Percentiles rank a stretch among this genome's conserved stretches.
Evolutionary conservation across 345 rosid genomes (phyloP).

Genomic region (Heritiera littoralis): DNA sequence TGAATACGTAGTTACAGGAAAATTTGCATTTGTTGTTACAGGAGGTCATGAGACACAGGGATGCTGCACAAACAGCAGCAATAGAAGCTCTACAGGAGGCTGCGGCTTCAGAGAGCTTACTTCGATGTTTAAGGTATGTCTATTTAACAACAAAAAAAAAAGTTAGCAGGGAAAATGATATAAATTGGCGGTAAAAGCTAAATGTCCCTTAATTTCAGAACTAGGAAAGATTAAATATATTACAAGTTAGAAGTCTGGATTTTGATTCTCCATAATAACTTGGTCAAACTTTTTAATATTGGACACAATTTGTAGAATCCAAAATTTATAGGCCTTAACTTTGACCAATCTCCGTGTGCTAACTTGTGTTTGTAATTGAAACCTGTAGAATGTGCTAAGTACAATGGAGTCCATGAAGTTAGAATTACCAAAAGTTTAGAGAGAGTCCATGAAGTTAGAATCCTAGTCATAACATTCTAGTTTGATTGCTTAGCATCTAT

Average conservation of each 20-base stretch:
- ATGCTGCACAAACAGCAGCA: slow-evolving; percentile 84
- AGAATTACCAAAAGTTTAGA: not conserved
- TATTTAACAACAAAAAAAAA: not conserved
- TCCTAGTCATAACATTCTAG: too few relatives aligned
- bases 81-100: slow-evolving; percentile 94
- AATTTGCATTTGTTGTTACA: slow-evolving; percentile 29
- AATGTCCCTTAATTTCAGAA: not conserved
- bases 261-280: not conserved
- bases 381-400: not conserved
- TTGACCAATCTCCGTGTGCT: not conserved
- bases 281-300: not conserved
- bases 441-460: not conserved
- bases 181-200: not conserved
- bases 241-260: not conserved
- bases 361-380: not conserved
- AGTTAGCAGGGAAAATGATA: not conserved
- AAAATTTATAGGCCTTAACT: not conserved
- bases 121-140: slow-evolving; percentile 78
- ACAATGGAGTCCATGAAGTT: not conserved
- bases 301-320: not conserved
- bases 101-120: slow-evolving; percentile 88
- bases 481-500: too few relatives aligned
- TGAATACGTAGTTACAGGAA: not conserved
- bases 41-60: slow-evolving; percentile 89
- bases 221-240: not conserved